phyloP scores from a whole-genome alignment of 768 basidiomycete species.

The Pholiota microspora region DNA sequence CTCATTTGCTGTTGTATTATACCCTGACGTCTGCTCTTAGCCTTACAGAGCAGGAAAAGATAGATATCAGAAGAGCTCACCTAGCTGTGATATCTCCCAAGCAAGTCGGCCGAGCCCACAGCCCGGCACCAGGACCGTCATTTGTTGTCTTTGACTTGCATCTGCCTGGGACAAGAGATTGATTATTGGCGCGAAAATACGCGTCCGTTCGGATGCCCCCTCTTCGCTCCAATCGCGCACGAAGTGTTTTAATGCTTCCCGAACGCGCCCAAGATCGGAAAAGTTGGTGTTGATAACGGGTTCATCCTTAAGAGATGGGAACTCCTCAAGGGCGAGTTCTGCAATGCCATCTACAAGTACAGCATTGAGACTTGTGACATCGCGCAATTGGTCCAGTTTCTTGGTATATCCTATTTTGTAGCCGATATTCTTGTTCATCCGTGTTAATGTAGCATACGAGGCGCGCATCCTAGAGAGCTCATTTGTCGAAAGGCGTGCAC shows the following conservation, averaged over 20 bases:
- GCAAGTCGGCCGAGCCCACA: conserved; percentile 63
- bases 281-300: conserved; percentile 13
- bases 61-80: conserved; percentile 29
- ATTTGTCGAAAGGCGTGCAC: conserved; percentile 35
- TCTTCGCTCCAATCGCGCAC: conserved; percentile 69
- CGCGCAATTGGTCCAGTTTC: conserved; percentile 46
- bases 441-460: conserved; percentile 42
- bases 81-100: conserved; percentile 65
- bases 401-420: conserved; percentile 51
- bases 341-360: conserved; percentile 40
- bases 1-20: conserved; percentile 59
- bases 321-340: conserved; percentile 24
- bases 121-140: conserved; percentile 60
- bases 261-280: conserved; percentile 47
- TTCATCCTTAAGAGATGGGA: conserved; percentile 18
- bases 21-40: conserved; percentile 32
- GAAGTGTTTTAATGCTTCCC: conserved; percentile 66
- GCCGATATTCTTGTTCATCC: conserved; percentile 46
- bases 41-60: not conserved
- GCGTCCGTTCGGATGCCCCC: conserved; percentile 50
- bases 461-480: conserved; percentile 41
- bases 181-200: conserved; percentile 57
- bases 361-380: conserved; percentile 38
- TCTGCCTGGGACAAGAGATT: conserved; percentile 36
- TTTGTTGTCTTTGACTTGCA: conserved; percentile 24